Conservation (phyloP, 257 asterid species). For the Solanum habrochaites region DNA sequence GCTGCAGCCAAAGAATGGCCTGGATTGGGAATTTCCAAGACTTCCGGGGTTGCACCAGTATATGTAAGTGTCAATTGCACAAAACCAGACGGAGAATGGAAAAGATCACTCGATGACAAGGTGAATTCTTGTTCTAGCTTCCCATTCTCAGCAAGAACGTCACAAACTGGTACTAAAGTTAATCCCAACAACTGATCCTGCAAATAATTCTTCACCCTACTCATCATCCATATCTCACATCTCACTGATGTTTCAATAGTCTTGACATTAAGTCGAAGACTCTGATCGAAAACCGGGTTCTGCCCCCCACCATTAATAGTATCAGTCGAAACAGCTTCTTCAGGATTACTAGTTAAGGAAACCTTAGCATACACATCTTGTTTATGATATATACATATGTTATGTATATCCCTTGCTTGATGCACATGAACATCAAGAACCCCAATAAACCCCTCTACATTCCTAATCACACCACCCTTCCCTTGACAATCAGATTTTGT, state of each 20-base stretch:
- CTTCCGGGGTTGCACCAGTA: constrained; percentile 60
- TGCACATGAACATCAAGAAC: constrained; percentile 71
- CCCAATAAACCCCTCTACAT: constrained; percentile 34
- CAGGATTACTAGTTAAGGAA: constrained; percentile 74
- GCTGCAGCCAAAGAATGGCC: constrained; percentile 18
- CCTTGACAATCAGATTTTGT: constrained; percentile 4
- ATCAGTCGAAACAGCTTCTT: constrained; percentile 55
- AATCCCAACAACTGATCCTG: constrained; percentile 94
- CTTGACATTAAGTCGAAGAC: constrained; percentile 40
- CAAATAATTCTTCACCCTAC: constrained; percentile 83
- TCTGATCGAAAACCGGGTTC: constrained; percentile 77
- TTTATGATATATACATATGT: constrained; percentile 92
- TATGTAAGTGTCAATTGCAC: constrained; percentile 67
- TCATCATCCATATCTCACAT: constrained; percentile 96
- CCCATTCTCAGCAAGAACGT: constrained; percentile 47
- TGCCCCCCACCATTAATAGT: constrained; percentile 89
- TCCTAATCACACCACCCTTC: constrained; percentile 19
- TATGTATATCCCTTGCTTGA: constrained; percentile 86
- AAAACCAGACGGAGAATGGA: constrained; percentile 97
- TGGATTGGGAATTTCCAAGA: constrained; percentile 41
- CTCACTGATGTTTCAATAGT: constrained; percentile 67
- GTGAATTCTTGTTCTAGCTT: constrained; percentile 80
- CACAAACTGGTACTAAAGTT: constrained; percentile 77
- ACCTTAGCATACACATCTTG: constrained; percentile 92
- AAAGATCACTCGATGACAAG: constrained; percentile 84